Base-by-base conservation (phyloP, 2,329 filamentous ascomycete genomes). In the Elsinoe ampelina region DNA sequence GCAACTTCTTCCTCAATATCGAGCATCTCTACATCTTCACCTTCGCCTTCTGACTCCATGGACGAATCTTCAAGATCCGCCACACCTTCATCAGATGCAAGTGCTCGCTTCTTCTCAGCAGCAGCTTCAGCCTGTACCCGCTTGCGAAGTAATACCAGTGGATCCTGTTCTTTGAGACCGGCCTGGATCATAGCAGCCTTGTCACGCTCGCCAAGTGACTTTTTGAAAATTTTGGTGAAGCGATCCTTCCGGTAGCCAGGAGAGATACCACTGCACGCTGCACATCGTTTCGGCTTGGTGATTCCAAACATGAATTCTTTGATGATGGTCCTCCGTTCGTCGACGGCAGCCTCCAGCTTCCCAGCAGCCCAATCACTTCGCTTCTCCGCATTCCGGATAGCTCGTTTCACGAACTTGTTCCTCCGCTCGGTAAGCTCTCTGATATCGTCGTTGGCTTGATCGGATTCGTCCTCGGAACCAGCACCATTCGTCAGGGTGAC, bases 201-300 rank as follows among this genome's bases (percentile, higher is more conserved):
- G 35, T 93, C 84, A 70, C 95, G 95, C 47, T 79, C 72, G 47
- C 79, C 81, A 57, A 96, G 74, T 1, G 86, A 77, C 67, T 87
- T 93, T 68, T 92, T 85, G 71, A 97, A 98, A 55, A 98, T 90
- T 71, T 97, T 98, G 67, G 91, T 86, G 65, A 84, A 93, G 42
- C 86, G 81, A 66, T 98, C 92, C 70, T 95, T 96, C 64, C 92
- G 84, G 71, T 89, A 97, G 1, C 78, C 77, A 10, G 90, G 91
- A 12, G 87, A 91, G 60, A 93, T 82, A 26, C 86, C 81, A 63
- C 74, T 73, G 67, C 83, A 86, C 61, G 76, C 82, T 39, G 75
- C 76, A 72, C 93, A 98, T 65, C 80, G 81, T 64, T 84, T 86
- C 47, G 80, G 77, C 63, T 80, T 81, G 48, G 80, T 81, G 56